phyloP scores from a whole-genome alignment of 257 asterid species.

The Solanum chiquidenum region DNA sequence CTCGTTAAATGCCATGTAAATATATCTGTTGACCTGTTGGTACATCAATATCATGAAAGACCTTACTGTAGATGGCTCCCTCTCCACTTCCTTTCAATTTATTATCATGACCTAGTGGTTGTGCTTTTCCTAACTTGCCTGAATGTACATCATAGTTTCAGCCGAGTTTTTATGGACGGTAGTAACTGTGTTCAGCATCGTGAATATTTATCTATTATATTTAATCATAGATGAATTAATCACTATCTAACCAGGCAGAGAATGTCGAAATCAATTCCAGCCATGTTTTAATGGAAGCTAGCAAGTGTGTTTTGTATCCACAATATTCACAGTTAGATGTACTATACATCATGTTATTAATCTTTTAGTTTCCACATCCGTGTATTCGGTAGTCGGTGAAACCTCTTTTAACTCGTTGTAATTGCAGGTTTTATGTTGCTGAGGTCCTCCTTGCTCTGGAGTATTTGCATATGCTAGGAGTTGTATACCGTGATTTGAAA shows the following conservation, averaged over 20 bases:
- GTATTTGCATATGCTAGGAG: conserved; percentile 75
- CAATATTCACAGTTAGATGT: not conserved
- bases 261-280: not conserved
- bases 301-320: not conserved
- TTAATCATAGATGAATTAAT: not conserved
- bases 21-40: not conserved
- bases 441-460: conserved; percentile 72
- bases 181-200: not conserved
- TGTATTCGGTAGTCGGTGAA: not conserved
- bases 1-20: not conserved
- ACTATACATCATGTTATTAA: not conserved
- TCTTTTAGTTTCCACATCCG: not conserved
- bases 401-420: not conserved
- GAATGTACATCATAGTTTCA: not conserved
- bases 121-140: not conserved
- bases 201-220: not conserved
- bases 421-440: conserved; percentile 65
- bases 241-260: not conserved
- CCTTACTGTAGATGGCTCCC: not conserved
- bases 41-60: not conserved
- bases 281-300: not conserved
- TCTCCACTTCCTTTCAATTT: not conserved
- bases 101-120: not conserved
- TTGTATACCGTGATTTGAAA: conserved; percentile 62
- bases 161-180: not conserved